Evolutionary conservation across 768 basidiomycete species (phyloP), one percentile per base, ranked within the genome.

Genomic region (Dictyophora rubrovolvata): DNA sequence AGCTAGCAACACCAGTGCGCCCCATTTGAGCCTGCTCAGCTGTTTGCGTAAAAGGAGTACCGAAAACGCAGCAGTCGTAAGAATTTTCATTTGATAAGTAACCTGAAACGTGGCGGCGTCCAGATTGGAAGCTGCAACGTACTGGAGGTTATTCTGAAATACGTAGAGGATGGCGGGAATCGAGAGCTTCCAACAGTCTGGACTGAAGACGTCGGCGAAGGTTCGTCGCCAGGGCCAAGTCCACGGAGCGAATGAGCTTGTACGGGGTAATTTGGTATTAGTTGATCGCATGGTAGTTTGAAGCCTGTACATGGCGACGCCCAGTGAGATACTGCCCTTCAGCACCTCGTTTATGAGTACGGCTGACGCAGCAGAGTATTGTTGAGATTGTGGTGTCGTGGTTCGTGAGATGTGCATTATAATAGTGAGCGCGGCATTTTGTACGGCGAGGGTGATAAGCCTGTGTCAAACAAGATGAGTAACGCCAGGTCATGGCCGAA

Each of bases 381-480:
- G 78, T 56, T 80, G 77, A 56, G 85, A 83, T 0, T 88, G 81
- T 1, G 89, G 77, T 17, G 84, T 81, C 10, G 88, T 86, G 55
- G 90, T 85, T 63, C 93, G 84, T 42, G 95, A 96, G 72, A 95
- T 90, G 75, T 96, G 93, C 89, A 98, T 94, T 69, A 97, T 87
- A 70, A 98, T 82, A 35, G 92, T 89, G 58, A 98, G 70, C 58
- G 84, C 74, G 20, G 92, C 92, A 73, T 97, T 97, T 75, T 98
- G 94, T 54, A 93, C 80, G 53, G 91, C 91, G 69, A 93, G 79
- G n/a, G 85, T 87, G 60, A 89, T 77, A 59, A 90, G 78, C 54
- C 88, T 90, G 67, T 22, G 59, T 18, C 17, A 60, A 70, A 66
- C 55, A 58, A 53, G 54, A 62, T 37, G 53, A 36, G 54, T 46